A percentile compares a stretch with the other conserved stretches of the same genome.
Evolutionary conservation across 257 asterid genomes (phyloP).

Genomic region (Vinca minor): DNA sequence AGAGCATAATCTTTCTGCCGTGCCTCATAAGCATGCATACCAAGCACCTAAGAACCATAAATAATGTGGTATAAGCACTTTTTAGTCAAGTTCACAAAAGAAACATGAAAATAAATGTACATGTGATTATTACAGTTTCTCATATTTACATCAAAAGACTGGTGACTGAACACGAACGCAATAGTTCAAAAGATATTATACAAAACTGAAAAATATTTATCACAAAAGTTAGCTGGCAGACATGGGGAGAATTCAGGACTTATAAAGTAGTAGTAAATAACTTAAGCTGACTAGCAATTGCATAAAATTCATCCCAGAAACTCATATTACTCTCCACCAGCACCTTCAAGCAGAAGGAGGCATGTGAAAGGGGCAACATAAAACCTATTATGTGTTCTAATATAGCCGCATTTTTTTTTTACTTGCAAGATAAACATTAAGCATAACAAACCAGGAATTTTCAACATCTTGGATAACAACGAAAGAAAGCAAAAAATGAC

Average conservation of each 20-base stretch:
- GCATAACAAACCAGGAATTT: not conserved
- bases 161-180: not conserved
- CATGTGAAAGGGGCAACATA: not conserved
- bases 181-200: not conserved
- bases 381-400: not conserved
- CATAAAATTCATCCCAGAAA: not conserved
- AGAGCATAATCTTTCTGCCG: constrained; percentile 78
- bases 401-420: not conserved
- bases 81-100: not conserved
- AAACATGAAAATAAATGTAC: not conserved
- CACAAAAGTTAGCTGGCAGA: not conserved
- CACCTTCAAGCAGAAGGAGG: constrained; percentile 5
- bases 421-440: not conserved
- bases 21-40: constrained; percentile 66
- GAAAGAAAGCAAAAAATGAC: not conserved
- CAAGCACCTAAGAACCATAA: constrained; percentile 64
- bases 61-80: constrained; percentile 1
- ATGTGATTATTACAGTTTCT: not conserved
- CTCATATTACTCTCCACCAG: not conserved
- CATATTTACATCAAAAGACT: not conserved
- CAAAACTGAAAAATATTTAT: not conserved
- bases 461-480: not conserved
- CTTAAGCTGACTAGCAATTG: not conserved
- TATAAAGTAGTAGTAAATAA: not conserved
- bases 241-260: not conserved